A percentile compares a stretch with the other conserved stretches of the same genome.
These are phyloP conservation scores for Solanum pinnatisectum DNA, from an alignment of 257 asterid species.

Conservation along the genomic window DNA sequence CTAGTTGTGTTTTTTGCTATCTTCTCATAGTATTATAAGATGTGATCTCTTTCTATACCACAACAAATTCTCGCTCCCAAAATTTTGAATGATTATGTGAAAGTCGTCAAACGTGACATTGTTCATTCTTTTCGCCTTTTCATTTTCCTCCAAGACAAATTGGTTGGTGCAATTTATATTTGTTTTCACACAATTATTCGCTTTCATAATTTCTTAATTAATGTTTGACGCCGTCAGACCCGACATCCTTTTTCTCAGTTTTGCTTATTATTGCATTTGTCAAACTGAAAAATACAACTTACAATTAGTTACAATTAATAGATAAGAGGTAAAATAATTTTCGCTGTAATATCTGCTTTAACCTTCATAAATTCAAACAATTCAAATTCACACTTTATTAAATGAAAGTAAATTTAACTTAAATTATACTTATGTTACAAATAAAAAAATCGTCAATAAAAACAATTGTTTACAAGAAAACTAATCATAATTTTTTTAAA, in stretches of 20 bases:
- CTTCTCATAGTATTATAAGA: too few species aligned
- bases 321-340: background rate
- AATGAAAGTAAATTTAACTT: too few species aligned
- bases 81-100: too few species aligned
- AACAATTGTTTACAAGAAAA: background rate
- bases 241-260: background rate
- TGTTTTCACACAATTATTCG: too few species aligned
- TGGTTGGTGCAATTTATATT: too few species aligned
- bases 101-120: background rate
- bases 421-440: too few species aligned
- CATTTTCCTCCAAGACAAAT: too few species aligned
- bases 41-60: background rate
- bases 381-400: too few species aligned
- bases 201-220: background rate
- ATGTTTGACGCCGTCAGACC: fast-evolving
- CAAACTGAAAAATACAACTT: background rate
- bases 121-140: background rate
- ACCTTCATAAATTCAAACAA: background rate
- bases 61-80: background rate
- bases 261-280: background rate
- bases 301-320: background rate
- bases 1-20: background rate
- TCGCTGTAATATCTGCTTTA: background rate
- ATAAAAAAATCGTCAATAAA: too few species aligned
- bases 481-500: background rate